These are phyloP conservation scores for Mortierella antarctica DNA, from an alignment of 192 early-diverging fungal species.

Conservation along the genomic window DNA sequence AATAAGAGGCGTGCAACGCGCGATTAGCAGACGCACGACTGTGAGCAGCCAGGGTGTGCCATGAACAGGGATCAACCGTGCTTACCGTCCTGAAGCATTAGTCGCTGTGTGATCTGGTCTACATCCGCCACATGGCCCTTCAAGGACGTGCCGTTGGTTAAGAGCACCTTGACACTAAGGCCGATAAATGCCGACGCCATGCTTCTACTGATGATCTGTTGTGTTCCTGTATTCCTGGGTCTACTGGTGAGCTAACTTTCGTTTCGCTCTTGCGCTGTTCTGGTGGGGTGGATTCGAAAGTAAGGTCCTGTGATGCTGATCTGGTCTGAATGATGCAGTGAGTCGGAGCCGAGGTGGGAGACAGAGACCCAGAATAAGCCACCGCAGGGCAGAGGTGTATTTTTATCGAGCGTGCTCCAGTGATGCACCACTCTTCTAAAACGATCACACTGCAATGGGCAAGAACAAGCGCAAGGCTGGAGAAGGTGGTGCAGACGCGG, in stretches of 20 bases:
- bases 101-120: constrained; percentile 66
- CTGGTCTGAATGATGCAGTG: neutral
- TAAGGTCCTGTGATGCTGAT: too few relatives aligned
- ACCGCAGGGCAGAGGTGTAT: too few relatives aligned
- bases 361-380: too few relatives aligned
- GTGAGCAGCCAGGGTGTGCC: neutral
- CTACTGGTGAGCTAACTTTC: too few relatives aligned
- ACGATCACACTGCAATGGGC: constrained; percentile 12
- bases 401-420: too few relatives aligned
- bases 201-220: neutral
- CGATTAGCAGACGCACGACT: neutral
- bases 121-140: constrained; percentile 71
- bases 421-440: too few relatives aligned
- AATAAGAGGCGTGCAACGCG: neutral
- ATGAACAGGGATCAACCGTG: neutral
- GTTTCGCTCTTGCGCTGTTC: too few relatives aligned
- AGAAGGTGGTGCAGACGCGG: constrained; percentile 7
- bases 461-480: constrained; percentile 49
- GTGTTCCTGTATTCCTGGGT: too few relatives aligned
- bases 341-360: neutral
- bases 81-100: constrained; percentile 72
- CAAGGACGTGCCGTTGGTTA: constrained; percentile 61
- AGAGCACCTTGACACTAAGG: constrained; percentile 61
- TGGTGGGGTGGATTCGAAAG: too few relatives aligned
- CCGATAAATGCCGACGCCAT: constrained; percentile 71